Conservation (phyloP, 176 grass and related monocot genomes). For the Oryza punctata region DNA sequence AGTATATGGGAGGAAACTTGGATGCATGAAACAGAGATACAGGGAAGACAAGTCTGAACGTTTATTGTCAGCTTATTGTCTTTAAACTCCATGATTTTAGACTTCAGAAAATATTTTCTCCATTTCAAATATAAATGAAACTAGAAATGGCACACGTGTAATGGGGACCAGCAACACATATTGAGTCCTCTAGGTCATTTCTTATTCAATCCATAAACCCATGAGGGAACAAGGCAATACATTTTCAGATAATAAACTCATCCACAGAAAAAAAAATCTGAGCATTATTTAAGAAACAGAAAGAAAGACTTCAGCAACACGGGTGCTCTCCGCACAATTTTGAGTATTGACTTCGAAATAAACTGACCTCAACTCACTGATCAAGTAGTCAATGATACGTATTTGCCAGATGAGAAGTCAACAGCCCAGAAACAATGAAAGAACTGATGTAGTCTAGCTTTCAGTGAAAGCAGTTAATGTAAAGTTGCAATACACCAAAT, state of each 20-base stretch:
- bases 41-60: background rate
- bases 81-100: slow-evolving; percentile 1
- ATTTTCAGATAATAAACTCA: background rate
- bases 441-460: background rate
- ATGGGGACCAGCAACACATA: slow-evolving; percentile 4
- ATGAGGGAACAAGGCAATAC: background rate
- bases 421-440: background rate
- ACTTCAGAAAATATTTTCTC: background rate
- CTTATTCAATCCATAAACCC: background rate
- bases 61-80: slow-evolving; percentile 1
- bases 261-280: background rate
- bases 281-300: background rate
- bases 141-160: background rate
- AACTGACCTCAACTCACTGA: slow-evolving; percentile 2
- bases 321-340: background rate
- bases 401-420: background rate
- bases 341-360: background rate
- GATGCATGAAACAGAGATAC: background rate
- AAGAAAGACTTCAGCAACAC: background rate
- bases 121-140: background rate
- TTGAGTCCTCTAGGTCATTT: background rate
- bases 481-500: background rate
- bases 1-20: background rate
- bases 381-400: background rate
- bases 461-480: slow-evolving; percentile 12